Base-by-base conservation (phyloP, 306 rosid species). In the Alnus rubra region DNA sequence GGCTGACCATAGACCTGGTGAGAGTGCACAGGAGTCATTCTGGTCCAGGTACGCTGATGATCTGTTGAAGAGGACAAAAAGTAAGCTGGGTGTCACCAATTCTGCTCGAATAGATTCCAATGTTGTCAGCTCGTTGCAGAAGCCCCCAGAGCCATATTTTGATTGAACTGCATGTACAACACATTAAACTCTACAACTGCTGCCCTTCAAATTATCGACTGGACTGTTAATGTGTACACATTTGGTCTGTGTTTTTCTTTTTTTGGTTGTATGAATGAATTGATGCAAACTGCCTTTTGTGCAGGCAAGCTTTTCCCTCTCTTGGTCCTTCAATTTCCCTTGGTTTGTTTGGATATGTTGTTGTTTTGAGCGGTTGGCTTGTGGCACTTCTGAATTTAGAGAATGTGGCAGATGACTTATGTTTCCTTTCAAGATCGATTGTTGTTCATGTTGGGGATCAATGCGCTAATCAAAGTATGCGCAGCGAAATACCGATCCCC, bases 81-180 rank as follows among this genome's bases (percentile, higher is more conserved):
- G 83, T 79, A 47, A 85, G 78, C 64, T 69, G 69, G 11, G 5
- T 9, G 42, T 2, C 71, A 81, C 65, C 28, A 69, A 78, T 63
- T 86, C 78, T 71, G 81, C 88, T 44, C 82, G 79, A 51, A 74
- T 89, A 12, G 77, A 58, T 80, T 87, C 94, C 9, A 35, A 18
- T 73, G 89, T 70, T 1, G 90, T 84, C 1, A 87, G 81, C 74
- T 81, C 88, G 52, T 77, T 91, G 89, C 90, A 79, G 77, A 94
- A 94, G 82, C 98, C 98, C 19, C 79, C 85, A 39, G 97, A 94
- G 74, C 97, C 97, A 1, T 92, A 91, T 60, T 94, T 94, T 77
- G 85, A 84, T 18, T 39, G 44, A 39, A 39, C 5, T 53, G n/a
- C n/a, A 4, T 53, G 23, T n/a, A 16, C 9, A 55, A 18, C 23